These are phyloP conservation scores for Farysia itapuensis DNA, from an alignment of 1,284 basidiomycete species.

Conservation along the genomic window DNA sequence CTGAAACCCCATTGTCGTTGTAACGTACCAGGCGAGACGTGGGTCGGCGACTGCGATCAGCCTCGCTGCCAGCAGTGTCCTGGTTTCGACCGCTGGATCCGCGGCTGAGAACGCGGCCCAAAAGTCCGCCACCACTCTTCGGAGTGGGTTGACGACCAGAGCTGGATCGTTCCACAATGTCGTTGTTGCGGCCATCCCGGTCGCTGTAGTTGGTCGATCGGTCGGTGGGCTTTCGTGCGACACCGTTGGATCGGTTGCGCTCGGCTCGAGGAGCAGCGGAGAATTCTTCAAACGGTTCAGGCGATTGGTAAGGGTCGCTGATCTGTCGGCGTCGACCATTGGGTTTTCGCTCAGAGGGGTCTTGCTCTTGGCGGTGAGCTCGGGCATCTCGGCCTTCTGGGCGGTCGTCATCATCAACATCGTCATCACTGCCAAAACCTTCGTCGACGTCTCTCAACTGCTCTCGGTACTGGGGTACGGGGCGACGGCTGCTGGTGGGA, in stretches of 20 bases:
- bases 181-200: constrained; percentile 11
- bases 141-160: neutral
- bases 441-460: neutral
- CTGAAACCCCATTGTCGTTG: constrained; percentile 9
- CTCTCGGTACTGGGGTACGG: neutral
- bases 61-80: neutral
- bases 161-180: constrained; percentile 8
- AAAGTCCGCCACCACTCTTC: constrained; percentile 12
- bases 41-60: constrained; percentile 10
- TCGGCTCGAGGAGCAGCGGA: constrained; percentile 4
- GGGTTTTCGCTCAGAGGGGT: constrained; percentile 4
- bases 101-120: constrained; percentile 21
- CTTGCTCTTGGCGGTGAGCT: constrained; percentile 2
- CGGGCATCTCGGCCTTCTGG: constrained; percentile 3
- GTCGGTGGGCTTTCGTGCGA: neutral
- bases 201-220: constrained; percentile 18
- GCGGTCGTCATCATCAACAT: constrained; percentile 11
- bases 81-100: constrained; percentile 13
- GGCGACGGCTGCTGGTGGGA: neutral
- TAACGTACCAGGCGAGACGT: constrained; percentile 19
- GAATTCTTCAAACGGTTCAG: constrained; percentile 29
- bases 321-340: constrained; percentile 15
- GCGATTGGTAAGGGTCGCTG: constrained; percentile 16
- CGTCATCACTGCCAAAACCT: constrained; percentile 7
- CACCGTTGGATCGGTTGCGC: neutral